Evolutionary conservation across 2,329 filamentous ascomycete species (phyloP).

Genomic region (Alternaria longipes): DNA sequence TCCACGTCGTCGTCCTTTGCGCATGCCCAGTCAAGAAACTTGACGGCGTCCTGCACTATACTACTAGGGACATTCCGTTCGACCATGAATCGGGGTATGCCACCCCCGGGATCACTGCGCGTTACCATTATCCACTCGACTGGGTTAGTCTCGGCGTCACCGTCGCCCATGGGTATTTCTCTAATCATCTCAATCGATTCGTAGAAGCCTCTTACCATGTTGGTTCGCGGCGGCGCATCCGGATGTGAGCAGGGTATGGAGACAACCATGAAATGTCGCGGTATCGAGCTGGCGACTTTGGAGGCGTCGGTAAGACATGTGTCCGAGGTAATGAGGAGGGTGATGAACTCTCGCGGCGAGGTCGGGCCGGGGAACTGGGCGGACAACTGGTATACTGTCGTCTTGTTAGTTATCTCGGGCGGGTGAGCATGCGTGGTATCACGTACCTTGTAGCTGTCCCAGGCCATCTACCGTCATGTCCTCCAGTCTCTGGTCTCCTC

Average conservation of each 20-base stretch:
- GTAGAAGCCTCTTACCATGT: constrained; percentile 84
- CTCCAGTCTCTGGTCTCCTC: constrained; percentile 79
- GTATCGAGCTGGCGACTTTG: constrained; percentile 53
- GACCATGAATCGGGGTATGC: constrained; percentile 89
- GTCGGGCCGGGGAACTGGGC: constrained; percentile 92
- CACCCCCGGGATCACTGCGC: constrained; percentile 86
- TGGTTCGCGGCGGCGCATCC: constrained; percentile 72
- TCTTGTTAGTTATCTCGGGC: constrained; percentile 8
- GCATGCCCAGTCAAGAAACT: constrained; percentile 82
- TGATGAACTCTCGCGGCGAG: constrained; percentile 86
- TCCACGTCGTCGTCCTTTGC: constrained; percentile 55
- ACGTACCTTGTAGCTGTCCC: constrained; percentile 70
- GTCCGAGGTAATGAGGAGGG: constrained; percentile 75
- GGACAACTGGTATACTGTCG: constrained; percentile 81
- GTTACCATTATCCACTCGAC: constrained; percentile 96
- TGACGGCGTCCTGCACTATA: constrained; percentile 79
- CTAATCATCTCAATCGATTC: constrained; percentile 92
- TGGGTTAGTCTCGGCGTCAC: constrained; percentile 66
- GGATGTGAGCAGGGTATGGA: constrained; percentile 85
- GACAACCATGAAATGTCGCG: constrained; percentile 83
- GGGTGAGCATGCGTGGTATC: neutral
- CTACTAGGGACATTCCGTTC: constrained; percentile 85
- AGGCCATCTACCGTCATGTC: constrained; percentile 65
- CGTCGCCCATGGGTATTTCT: constrained; percentile 70
- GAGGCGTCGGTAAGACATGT: constrained; percentile 60